phyloP scores from a whole-genome alignment of 352 stramenopile genomes.

The Globisporangium iwayamae region DNA sequence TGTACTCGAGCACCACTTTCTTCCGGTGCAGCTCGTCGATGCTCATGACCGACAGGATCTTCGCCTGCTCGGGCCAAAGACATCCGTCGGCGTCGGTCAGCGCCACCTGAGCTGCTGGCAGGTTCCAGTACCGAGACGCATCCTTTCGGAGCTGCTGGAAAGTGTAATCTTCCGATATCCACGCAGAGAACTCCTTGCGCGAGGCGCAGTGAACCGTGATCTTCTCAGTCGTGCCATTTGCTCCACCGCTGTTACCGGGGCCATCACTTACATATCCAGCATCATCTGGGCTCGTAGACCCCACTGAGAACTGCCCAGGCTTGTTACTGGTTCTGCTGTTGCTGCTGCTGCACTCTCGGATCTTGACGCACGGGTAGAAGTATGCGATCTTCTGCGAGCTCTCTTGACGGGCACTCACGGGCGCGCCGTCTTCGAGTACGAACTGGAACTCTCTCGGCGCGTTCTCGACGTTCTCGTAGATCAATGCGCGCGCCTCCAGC shows the following conservation, averaged over 20 bases:
- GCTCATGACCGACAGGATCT: slow-evolving; percentile 59
- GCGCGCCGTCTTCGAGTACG: slow-evolving; percentile 56
- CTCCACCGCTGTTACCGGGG: slow-evolving; percentile 4
- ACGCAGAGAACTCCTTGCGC: slow-evolving; percentile 59
- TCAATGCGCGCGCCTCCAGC: slow-evolving; percentile 49
- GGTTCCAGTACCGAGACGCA: slow-evolving; percentile 66
- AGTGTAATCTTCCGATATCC: slow-evolving; percentile 68
- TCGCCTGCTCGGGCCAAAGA: slow-evolving; percentile 75
- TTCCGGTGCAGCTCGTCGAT: slow-evolving; percentile 42
- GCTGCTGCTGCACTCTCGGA: slow-evolving; percentile 40
- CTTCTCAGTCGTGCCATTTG: slow-evolving; percentile 30
- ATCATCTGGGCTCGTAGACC: slow-evolving; percentile 2
- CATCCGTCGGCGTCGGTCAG: slow-evolving; percentile 60
- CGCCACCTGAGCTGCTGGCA: slow-evolving; percentile 36
- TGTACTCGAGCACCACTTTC: slow-evolving; percentile 52
- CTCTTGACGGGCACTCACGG: slow-evolving; percentile 61
- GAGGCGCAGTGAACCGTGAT: slow-evolving; percentile 46
- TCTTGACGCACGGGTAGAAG: slow-evolving; percentile 71
- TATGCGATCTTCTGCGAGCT: slow-evolving; percentile 48
- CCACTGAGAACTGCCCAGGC: slow-evolving; percentile 9
- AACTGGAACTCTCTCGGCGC: slow-evolving; percentile 67
- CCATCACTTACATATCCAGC: neutral
- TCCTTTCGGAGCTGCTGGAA: slow-evolving; percentile 73
- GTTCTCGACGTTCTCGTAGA: slow-evolving; percentile 70
- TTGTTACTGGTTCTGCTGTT: slow-evolving; percentile 1